Percentiles rank a stretch among this genome's conserved stretches.
Evolutionary conservation across 1,284 basidiomycete genomes (phyloP).

Genomic region (Amylostereum areolatum): DNA sequence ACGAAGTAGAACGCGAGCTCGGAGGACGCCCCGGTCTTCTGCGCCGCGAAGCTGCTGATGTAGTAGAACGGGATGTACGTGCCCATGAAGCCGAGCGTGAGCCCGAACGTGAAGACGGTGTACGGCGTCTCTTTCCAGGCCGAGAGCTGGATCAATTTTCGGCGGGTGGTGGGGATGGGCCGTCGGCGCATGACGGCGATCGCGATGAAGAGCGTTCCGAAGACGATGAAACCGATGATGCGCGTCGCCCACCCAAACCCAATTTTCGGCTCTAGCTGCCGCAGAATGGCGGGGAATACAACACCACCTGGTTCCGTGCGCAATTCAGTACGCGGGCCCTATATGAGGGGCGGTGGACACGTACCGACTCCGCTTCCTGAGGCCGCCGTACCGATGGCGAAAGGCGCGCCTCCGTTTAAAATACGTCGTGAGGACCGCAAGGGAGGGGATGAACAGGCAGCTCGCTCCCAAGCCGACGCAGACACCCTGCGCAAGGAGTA

Average conservation of each 20-base stretch:
- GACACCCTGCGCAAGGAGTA: background rate
- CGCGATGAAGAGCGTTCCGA: conserved; percentile 4
- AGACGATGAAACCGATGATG: conserved; percentile 7
- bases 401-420: background rate
- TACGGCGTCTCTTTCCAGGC: conserved; percentile 5
- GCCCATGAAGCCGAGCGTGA: conserved; percentile 6
- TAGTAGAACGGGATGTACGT: conserved; percentile 10
- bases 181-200: conserved; percentile 5
- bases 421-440: background rate
- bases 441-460: background rate
- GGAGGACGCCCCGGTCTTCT: conserved; percentile 1
- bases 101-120: conserved; percentile 5
- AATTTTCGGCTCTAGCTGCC: conserved; percentile 8
- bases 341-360: background rate
- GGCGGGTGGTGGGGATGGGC: background rate
- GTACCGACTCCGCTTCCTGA: background rate
- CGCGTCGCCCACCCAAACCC: conserved; percentile 10
- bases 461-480: background rate
- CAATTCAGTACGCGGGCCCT: too few species aligned
- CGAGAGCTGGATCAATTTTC: conserved; percentile 2
- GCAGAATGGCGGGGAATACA: conserved; percentile 6
- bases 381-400: background rate
- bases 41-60: conserved; percentile 3
- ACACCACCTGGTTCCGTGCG: background rate
- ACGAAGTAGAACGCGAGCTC: conserved; percentile 1